Conservation (phyloP, 2,329 filamentous ascomycete genomes). For the Fusarium mexicanum region DNA sequence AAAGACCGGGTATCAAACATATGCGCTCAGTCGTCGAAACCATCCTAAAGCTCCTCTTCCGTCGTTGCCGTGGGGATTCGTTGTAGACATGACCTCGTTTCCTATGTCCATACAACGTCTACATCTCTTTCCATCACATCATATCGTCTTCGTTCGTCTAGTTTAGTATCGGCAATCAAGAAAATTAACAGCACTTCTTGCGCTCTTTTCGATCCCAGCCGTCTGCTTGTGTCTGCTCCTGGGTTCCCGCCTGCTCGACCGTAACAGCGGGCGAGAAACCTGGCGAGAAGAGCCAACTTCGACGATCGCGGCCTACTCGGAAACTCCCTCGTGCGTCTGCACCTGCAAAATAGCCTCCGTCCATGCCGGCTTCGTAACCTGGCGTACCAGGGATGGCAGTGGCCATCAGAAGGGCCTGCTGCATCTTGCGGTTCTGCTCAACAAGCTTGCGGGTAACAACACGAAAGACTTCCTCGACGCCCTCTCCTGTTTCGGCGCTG, state of each 20-base stretch:
- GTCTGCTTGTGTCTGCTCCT: constrained; percentile 43
- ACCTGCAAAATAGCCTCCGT: constrained; percentile 63
- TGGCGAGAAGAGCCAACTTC: constrained; percentile 68
- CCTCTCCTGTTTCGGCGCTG: constrained; percentile 91
- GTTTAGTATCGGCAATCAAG: background rate
- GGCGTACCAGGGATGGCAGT: constrained; percentile 62
- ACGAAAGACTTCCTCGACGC: constrained; percentile 95
- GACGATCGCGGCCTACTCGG: constrained; percentile 64
- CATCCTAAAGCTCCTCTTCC: constrained; percentile 27
- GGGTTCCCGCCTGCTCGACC: constrained; percentile 54
- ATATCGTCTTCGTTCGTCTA: background rate
- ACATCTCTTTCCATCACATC: constrained; percentile 19
- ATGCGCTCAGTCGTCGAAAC: constrained; percentile 30
- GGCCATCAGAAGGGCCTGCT: constrained; percentile 66
- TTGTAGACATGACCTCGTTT: constrained; percentile 10
- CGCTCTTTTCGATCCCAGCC: constrained; percentile 34
- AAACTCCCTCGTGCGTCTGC: constrained; percentile 61
- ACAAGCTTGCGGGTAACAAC: constrained; percentile 71
- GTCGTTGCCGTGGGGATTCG: constrained; percentile 14
- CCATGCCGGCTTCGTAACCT: constrained; percentile 56
- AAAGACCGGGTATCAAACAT: constrained; percentile 43
- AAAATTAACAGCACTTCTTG: constrained; percentile 45
- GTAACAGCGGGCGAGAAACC: constrained; percentile 62
- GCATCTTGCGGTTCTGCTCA: constrained; percentile 71
- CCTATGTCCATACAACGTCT: constrained; percentile 13